Conservation (phyloP, 805 yeast species). For the Ascoidea rubescens region DNA sequence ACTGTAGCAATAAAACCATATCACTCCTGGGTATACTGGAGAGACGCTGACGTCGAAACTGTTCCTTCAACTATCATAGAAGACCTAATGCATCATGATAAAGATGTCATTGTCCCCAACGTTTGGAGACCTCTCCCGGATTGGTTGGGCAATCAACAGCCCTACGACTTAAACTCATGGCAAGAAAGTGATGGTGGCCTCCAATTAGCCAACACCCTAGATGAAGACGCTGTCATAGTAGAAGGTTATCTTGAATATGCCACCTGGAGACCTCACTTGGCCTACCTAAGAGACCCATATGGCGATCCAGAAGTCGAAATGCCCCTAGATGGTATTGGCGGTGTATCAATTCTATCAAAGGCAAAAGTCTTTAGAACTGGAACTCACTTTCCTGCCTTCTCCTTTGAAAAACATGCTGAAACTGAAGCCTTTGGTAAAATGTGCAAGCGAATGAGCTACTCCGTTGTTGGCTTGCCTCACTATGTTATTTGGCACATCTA, state of each 20-base stretch:
- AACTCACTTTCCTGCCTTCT: conserved; percentile 91
- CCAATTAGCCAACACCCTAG: conserved; percentile 59
- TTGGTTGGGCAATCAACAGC: conserved; percentile 76
- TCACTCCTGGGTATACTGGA: conserved; percentile 94
- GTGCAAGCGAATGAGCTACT: conserved; percentile 73
- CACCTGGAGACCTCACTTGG: conserved; percentile 96
- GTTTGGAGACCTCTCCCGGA: conserved; percentile 86
- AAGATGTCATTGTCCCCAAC: conserved; percentile 95
- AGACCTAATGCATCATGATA: conserved; percentile 83
- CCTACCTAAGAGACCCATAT: conserved; percentile 85
- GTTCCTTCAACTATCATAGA: conserved; percentile 75
- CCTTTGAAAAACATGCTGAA: conserved; percentile 93
- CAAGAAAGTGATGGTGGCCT: conserved; percentile 74
- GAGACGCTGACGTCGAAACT: conserved; percentile 93
- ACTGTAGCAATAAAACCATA: conserved; percentile 79
- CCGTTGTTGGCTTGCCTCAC: conserved; percentile 84
- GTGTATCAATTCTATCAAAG: conserved; percentile 82
- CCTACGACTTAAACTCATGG: conserved; percentile 79
- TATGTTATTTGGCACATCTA: conserved; percentile 95
- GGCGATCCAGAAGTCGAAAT: conserved; percentile 91
- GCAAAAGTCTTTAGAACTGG: conserved; percentile 82
- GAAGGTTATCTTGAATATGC: conserved; percentile 98
- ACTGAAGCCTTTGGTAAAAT: conserved; percentile 94
- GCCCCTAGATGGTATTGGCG: conserved; percentile 94
- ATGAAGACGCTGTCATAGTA: conserved; percentile 91